Evolutionary conservation across 208 protist genomes (phyloP).

Genomic region (Trichomonas vaginalis): DNA sequence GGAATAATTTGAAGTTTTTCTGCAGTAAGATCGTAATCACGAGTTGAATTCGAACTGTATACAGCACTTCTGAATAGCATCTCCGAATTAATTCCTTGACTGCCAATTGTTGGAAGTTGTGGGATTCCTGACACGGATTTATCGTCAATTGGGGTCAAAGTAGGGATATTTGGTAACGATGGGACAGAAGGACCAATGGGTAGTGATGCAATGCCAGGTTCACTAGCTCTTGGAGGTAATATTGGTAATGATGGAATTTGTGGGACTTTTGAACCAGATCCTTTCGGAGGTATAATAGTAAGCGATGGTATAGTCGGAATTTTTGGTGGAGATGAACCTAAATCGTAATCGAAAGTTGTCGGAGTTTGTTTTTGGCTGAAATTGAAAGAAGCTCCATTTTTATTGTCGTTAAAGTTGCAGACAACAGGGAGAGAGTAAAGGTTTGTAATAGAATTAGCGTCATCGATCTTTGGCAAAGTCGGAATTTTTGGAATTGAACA

Average conservation of each 20-base stretch:
- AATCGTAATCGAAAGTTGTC: neutral
- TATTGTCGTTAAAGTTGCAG: neutral
- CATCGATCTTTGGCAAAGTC: neutral
- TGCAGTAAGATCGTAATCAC: neutral
- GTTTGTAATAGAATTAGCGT: neutral
- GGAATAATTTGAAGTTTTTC: neutral
- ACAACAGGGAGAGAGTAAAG: neutral
- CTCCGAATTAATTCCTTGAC: neutral
- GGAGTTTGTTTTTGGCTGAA: neutral
- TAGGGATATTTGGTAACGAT: neutral
- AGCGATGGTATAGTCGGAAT: neutral
- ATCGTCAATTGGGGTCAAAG: neutral
- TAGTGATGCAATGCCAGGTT: neutral
- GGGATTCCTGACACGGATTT: neutral
- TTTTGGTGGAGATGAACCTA: neutral
- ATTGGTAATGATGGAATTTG: neutral
- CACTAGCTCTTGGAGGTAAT: neutral
- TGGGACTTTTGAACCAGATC: neutral
- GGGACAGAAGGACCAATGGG: neutral
- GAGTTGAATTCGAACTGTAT: neutral
- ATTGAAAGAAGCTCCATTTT: neutral
- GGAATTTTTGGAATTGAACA: neutral
- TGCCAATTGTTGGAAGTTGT: neutral
- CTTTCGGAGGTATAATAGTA: neutral
- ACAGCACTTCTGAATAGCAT: neutral